Percentiles rank a stretch among this genome's conserved stretches.
phyloP scores from a whole-genome alignment of 1,139 yeast genomes.

The Spathaspora sp. region DNA sequence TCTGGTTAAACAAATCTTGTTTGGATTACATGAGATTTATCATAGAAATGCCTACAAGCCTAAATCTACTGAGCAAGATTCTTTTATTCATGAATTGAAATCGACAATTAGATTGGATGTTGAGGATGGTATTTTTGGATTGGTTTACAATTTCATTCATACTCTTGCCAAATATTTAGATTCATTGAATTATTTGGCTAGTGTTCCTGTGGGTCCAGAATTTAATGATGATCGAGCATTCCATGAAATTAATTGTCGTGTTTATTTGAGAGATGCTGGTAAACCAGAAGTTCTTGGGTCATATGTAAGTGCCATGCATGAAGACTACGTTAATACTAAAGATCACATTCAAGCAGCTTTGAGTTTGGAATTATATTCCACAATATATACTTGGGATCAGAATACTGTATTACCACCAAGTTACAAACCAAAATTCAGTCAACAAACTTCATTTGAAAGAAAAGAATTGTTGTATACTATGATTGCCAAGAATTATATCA shows the following conservation, averaged over 20 bases:
- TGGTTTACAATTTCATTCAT: slow-evolving; percentile 53
- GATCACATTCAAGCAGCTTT: slow-evolving; percentile 83
- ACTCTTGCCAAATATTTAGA: slow-evolving; percentile 64
- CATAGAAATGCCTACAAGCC: slow-evolving; percentile 59
- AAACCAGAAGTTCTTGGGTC: slow-evolving; percentile 80
- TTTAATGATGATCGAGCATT: slow-evolving; percentile 86
- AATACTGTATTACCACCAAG: slow-evolving; percentile 56
- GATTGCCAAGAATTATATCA: slow-evolving; percentile 70
- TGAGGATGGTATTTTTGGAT: slow-evolving; percentile 64
- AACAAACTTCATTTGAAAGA: slow-evolving; percentile 78
- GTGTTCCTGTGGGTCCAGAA: slow-evolving; percentile 79
- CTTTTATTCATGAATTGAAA: slow-evolving; percentile 53
- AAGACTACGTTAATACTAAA: slow-evolving; percentile 56
- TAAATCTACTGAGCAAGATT: slow-evolving; percentile 50
- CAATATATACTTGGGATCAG: slow-evolving; percentile 77
- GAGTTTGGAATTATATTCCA: slow-evolving; percentile 73
- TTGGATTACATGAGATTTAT: slow-evolving; percentile 66
- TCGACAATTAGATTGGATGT: slow-evolving; percentile 55
- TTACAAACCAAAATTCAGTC: slow-evolving; percentile 70
- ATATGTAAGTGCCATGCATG: slow-evolving; percentile 73
- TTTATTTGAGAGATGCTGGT: slow-evolving; percentile 74
- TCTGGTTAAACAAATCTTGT: slow-evolving; percentile 61
- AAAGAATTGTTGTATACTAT: slow-evolving; percentile 70
- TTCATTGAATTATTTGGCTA: slow-evolving; percentile 64
- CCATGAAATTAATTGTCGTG: slow-evolving; percentile 74